Evolutionary conservation across 768 basidiomycete species (phyloP).

Genomic region (Leccinum imitatum): DNA sequence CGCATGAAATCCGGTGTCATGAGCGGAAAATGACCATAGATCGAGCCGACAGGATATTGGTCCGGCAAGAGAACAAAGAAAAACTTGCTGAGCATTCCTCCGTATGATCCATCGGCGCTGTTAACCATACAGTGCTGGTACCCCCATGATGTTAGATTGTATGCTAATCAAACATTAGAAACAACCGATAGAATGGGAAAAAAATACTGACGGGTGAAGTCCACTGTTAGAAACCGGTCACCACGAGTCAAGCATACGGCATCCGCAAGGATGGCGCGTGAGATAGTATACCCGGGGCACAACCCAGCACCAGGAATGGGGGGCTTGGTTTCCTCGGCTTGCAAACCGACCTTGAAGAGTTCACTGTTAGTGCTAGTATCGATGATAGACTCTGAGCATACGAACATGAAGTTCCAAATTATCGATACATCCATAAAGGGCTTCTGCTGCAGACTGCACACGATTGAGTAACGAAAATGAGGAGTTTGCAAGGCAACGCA

Average conservation of each 20-base stretch:
- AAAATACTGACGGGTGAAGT: slow-evolving; percentile 64
- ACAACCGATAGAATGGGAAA: not conserved
- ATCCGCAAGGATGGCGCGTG: slow-evolving; percentile 80
- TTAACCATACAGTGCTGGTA: slow-evolving; percentile 69
- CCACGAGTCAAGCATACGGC: slow-evolving; percentile 75
- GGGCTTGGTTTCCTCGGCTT: slow-evolving; percentile 70
- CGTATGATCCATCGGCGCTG: slow-evolving; percentile 65
- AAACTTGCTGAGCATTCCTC: slow-evolving; percentile 72
- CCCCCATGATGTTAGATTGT: slow-evolving; percentile 78
- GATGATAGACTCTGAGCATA: slow-evolving; percentile 1
- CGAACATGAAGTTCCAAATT: slow-evolving; percentile 77
- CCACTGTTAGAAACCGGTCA: slow-evolving; percentile 75
- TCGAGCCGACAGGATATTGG: slow-evolving; percentile 61
- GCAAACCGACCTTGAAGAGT: slow-evolving; percentile 52
- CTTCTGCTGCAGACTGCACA: slow-evolving; percentile 55
- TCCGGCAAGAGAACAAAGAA: slow-evolving; percentile 71
- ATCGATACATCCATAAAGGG: slow-evolving; percentile 70
- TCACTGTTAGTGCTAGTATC: not conserved
- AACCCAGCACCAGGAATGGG: slow-evolving; percentile 69
- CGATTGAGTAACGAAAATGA: not conserved
- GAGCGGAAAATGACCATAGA: slow-evolving; percentile 83
- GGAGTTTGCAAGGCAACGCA: slow-evolving; percentile 15
- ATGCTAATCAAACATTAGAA: slow-evolving; percentile 42
- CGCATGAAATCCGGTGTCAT: no score
- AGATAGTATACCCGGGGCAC: slow-evolving; percentile 82